Conservation (phyloP, 139 green algal genomes). For the Zygnema cylindricum region DNA sequence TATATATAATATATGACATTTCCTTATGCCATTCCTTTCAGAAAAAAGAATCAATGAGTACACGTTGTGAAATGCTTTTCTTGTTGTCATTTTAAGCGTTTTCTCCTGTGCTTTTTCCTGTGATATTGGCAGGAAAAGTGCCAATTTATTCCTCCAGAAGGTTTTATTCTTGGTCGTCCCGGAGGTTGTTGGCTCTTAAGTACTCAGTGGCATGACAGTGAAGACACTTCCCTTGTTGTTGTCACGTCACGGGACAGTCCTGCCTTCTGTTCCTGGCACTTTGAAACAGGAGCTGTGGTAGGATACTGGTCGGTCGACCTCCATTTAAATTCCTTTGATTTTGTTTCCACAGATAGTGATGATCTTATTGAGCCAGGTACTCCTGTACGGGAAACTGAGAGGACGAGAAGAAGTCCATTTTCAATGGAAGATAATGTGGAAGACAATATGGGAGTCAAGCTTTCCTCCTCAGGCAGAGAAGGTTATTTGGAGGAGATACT, state of each 20-base stretch:
- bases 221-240: neutral
- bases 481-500: neutral
- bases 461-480: neutral
- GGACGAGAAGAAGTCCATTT: too few relatives aligned
- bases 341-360: too few relatives aligned
- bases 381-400: neutral
- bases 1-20: too few relatives aligned
- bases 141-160: neutral
- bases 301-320: neutral
- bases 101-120: neutral
- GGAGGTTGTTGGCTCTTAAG: neutral
- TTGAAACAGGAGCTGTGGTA: neutral
- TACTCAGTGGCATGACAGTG: neutral
- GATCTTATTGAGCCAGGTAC: neutral
- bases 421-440: neutral
- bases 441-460: neutral
- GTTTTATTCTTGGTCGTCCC: neutral
- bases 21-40: too few relatives aligned
- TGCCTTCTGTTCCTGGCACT: neutral
- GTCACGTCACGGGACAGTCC: neutral
- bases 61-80: neutral
- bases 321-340: neutral
- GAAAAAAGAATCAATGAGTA: too few relatives aligned
- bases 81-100: neutral
- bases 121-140: neutral